Evolutionary conservation across 495 filamentous ascomycete species (phyloP), one percentile per base, ranked within the genome.

Genomic region (Trichoderma gamsii): DNA sequence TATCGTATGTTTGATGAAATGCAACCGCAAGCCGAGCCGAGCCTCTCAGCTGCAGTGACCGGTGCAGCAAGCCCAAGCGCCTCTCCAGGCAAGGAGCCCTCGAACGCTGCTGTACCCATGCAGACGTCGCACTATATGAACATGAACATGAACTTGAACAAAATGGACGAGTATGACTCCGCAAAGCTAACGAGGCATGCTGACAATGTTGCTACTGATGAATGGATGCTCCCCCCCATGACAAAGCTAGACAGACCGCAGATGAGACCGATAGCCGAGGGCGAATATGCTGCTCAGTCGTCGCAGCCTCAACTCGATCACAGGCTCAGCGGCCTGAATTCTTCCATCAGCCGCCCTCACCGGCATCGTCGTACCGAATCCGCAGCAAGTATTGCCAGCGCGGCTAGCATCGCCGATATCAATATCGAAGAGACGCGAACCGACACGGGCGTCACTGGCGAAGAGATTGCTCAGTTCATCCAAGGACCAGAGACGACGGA

Each of bases 401-500:
- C 81, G 2, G 82, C 82, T n/a, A 85, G 83, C 72, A 81, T 84
- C 32, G 79, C 79, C n/a, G 81, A 79, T 69, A 81, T 83, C 73
- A 84, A 85, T 70, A 81, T 84, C 49, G 83, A 85, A 66, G 82
- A 84, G 67, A 79, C 82, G 46, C 83, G 81, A 72, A 85, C 81
- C 0, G 74, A 80, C 11, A 97, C 94, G 16, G 92, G 93, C 43
- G 88, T 99, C 63, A 91, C 90, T 0, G 79, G 87, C 16, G 93
- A 97, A 67, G 91, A 98, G 69, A 97, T 99, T 70, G 86, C 90
- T 25, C 82, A 85, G 23, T 96, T 85, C 76, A 97, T 99, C 72
- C 81, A 86, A 41, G 92, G 92, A 13, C 92, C 93, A 0, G 89
- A 92, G 70, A 80, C 87, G 2, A 73, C 81, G 25, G 86, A 87